Evolutionary conservation across 2,329 filamentous ascomycete species (phyloP).

Genomic region (Thelonectria rubi): DNA sequence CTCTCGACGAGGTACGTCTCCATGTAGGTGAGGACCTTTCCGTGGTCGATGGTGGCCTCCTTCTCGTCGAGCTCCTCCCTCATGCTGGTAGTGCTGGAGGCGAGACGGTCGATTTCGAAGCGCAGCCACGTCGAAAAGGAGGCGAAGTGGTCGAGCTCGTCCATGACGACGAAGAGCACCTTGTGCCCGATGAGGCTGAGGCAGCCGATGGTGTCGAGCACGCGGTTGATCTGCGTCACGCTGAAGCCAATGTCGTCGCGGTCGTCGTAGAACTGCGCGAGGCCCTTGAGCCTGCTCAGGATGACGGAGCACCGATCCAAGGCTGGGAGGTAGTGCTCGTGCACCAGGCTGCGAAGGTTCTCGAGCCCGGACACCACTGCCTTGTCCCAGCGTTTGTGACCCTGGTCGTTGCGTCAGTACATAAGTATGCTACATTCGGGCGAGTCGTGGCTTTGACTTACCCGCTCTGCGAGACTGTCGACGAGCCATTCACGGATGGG

Average conservation of each 20-base stretch:
- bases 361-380: conserved; percentile 81
- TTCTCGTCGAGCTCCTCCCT: conserved; percentile 78
- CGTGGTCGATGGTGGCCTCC: conserved; percentile 78
- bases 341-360: conserved; percentile 78
- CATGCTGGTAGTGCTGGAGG: conserved; percentile 62
- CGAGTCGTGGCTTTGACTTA: conserved; percentile 52
- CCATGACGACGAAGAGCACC: conserved; percentile 73
- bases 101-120: conserved; percentile 81
- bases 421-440: conserved; percentile 26
- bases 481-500: conserved; percentile 87
- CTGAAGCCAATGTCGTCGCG: conserved; percentile 73
- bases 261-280: conserved; percentile 80
- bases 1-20: conserved; percentile 73
- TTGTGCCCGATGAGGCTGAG: conserved; percentile 80
- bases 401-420: conserved; percentile 57
- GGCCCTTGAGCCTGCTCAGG: conserved; percentile 81
- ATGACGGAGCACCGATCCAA: conserved; percentile 85
- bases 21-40: conserved; percentile 80
- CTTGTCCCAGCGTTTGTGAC: conserved; percentile 95
- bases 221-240: conserved; percentile 67
- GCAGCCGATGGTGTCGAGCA: conserved; percentile 77
- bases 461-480: conserved; percentile 81
- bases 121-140: conserved; percentile 87
- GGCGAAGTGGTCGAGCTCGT: conserved; percentile 80
- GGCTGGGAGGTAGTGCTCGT: conserved; percentile 89